Base-by-base conservation (phyloP, 2,329 filamentous ascomycete genomes). In the Pseudogymnoascus sp. region DNA sequence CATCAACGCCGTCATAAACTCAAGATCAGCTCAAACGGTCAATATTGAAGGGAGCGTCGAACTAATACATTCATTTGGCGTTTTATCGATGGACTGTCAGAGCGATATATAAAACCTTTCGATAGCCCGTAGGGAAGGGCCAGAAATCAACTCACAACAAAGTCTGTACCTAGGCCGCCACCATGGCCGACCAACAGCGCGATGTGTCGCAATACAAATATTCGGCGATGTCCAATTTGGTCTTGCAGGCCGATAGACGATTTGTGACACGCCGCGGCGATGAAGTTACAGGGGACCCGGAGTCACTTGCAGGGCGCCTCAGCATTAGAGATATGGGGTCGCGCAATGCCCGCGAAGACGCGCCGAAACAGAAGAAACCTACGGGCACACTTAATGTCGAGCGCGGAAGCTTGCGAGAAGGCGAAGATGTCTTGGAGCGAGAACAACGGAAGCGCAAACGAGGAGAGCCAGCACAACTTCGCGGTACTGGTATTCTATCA, bases 221-320 rank as follows among this genome's bases (percentile, higher is more conserved):
- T 85, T 92, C 92, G 87, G 92, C 91, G 77, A 97, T 99, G 95
- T 99, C 95, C 80, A 99, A 99, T 87, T 89, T 99, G 91, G 95
- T 99, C 75, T 91, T 99, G 86, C 95, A 99, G 90, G 93, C 92
- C 80, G 95, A 99, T 82, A 89, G 93, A 79, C 89, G 95, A 72
- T 97, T 99, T 76, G 89, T 96, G 71, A 91, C 91, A 68, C 87
- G 95, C 76, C 87, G 92, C 72, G 92, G 88, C 71, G 93, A 99
- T 78, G 96, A 99, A 80, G 88, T 91, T 68, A 97, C 93, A 61
- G 95, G 95, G 71, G 95, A 99, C 76, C 96, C 95, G 61, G 95
- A 99, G 79, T 99, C 96, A 64, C 86, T 99, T 65, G 96, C 95
- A 64, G 95, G 95, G 63, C 89, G 93, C 70, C 87, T 99, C 75